Conservation (phyloP, 2,329 filamentous ascomycete species). For the Talaromyces sp. region DNA sequence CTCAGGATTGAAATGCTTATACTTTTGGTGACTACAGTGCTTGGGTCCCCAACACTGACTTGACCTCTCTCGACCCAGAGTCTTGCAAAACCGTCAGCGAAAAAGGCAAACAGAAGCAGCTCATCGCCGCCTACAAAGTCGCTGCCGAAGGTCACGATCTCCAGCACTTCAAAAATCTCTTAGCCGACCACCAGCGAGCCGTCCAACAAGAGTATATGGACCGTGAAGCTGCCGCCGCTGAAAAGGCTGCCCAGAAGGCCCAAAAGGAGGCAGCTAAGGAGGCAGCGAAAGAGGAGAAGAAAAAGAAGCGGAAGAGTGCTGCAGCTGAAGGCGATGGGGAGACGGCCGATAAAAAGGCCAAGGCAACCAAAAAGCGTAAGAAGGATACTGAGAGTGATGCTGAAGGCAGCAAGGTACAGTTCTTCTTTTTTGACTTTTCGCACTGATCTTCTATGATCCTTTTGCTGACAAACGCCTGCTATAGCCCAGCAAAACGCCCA, state of each 20-base stretch:
- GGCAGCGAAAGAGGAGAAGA: constrained; percentile 45
- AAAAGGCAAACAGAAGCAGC: constrained; percentile 70
- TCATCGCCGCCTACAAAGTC: constrained; percentile 73
- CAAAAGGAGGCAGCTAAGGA: constrained; percentile 47
- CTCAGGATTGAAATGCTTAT: neutral
- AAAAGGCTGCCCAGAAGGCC: constrained; percentile 49
- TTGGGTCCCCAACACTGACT: constrained; percentile 81
- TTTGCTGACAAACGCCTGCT: constrained; percentile 20
- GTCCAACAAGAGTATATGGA: constrained; percentile 55
- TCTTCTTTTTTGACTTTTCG: neutral
- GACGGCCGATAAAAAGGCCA: constrained; percentile 48
- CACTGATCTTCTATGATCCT: neutral
- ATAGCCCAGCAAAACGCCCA: constrained; percentile 59
- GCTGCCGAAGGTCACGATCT: constrained; percentile 73
- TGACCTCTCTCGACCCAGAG: constrained; percentile 69
- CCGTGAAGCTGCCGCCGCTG: constrained; percentile 58
- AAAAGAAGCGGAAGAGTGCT: constrained; percentile 51
- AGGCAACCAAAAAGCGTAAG: constrained; percentile 31
- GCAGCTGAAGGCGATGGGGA: constrained; percentile 64
- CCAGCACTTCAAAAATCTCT: constrained; percentile 74
- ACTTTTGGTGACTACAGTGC: constrained; percentile 53
- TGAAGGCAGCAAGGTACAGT: constrained; percentile 62
- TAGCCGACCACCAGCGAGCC: constrained; percentile 54
- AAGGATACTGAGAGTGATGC: constrained; percentile 55
- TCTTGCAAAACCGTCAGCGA: constrained; percentile 63